Conservation (phyloP, 306 rosid species). For the Malus asiatica region DNA sequence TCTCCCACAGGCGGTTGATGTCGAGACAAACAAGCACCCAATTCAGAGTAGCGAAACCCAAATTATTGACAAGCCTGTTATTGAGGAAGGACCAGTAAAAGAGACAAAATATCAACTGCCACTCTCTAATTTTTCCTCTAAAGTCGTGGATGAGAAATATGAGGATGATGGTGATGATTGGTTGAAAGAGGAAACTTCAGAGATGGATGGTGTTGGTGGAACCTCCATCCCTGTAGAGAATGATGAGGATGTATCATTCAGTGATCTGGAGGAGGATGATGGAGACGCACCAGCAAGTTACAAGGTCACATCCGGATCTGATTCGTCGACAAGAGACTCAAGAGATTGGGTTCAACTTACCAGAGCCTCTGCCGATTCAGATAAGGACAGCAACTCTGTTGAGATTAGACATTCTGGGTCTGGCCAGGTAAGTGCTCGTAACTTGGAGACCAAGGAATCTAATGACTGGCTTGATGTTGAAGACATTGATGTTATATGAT, state of each 20-base stretch:
- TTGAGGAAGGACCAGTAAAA: slow-evolving; percentile 43
- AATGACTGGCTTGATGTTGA: slow-evolving; percentile 91
- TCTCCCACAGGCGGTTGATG: slow-evolving; percentile 25
- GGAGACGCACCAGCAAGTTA: slow-evolving; percentile 40
- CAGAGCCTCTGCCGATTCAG: slow-evolving; percentile 60
- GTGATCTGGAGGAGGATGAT: slow-evolving; percentile 95
- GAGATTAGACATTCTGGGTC: slow-evolving; percentile 47
- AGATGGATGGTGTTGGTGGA: slow-evolving; percentile 57
- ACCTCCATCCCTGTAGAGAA: slow-evolving; percentile 48
- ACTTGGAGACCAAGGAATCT: slow-evolving; percentile 63
- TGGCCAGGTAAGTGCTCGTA: slow-evolving; percentile 47
- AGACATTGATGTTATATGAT: slow-evolving; percentile 73
- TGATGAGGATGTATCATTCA: slow-evolving; percentile 91
- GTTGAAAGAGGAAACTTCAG: slow-evolving; percentile 85
- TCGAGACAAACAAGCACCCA: slow-evolving; percentile 53
- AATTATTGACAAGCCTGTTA: slow-evolving; percentile 48
- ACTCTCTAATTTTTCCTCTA: slow-evolving; percentile 37
- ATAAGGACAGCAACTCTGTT: slow-evolving; percentile 43
- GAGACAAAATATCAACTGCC: slow-evolving; percentile 22
- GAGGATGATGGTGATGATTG: slow-evolving; percentile 94
- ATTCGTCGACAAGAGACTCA: slow-evolving; percentile 80
- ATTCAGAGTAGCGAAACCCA: slow-evolving; percentile 38
- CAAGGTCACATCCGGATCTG: slow-evolving; percentile 65
- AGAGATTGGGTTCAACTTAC: slow-evolving; percentile 89
- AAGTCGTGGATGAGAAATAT: slow-evolving; percentile 35